Evolutionary conservation across 306 rosid species (phyloP).

Genomic region (Senna siamea): DNA sequence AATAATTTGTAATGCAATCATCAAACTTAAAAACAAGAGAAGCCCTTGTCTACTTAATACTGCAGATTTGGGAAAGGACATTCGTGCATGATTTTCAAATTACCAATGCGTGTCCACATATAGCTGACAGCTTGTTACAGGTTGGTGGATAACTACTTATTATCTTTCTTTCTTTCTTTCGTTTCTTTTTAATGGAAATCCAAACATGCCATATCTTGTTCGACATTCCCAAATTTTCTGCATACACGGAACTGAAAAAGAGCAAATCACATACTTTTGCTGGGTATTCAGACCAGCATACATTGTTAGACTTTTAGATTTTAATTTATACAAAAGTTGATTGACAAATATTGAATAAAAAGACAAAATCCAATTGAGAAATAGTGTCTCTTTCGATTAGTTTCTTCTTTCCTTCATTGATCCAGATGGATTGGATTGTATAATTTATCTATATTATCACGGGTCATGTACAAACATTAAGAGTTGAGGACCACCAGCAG

Average conservation of each 20-base stretch:
- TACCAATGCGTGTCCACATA: too few relatives aligned
- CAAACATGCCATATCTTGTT: too few relatives aligned
- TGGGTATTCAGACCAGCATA: too few relatives aligned
- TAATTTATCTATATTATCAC: not conserved
- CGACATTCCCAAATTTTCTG: too few relatives aligned
- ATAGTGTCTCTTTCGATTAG: not conserved
- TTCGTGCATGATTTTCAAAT: not conserved
- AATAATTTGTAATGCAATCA: not conserved
- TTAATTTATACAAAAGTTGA: too few relatives aligned
- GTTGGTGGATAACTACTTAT: not conserved
- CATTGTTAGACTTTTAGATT: too few relatives aligned
- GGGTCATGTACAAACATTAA: not conserved
- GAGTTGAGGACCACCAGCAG: constrained; percentile 7
- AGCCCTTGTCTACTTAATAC: not conserved
- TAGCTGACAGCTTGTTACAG: constrained; percentile 20
- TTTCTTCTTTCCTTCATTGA: not conserved
- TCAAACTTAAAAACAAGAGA: not conserved
- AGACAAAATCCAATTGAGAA: not conserved
- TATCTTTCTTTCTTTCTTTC: too few relatives aligned
- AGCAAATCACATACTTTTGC: too few relatives aligned
- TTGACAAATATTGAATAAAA: not conserved
- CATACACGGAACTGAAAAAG: too few relatives aligned
- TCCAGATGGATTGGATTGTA: not conserved
- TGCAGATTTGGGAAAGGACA: not conserved
- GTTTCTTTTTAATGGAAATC: not conserved